Base-by-base conservation (phyloP, 2,329 filamentous ascomycete genomes). In the Colletotrichum tabaci region DNA sequence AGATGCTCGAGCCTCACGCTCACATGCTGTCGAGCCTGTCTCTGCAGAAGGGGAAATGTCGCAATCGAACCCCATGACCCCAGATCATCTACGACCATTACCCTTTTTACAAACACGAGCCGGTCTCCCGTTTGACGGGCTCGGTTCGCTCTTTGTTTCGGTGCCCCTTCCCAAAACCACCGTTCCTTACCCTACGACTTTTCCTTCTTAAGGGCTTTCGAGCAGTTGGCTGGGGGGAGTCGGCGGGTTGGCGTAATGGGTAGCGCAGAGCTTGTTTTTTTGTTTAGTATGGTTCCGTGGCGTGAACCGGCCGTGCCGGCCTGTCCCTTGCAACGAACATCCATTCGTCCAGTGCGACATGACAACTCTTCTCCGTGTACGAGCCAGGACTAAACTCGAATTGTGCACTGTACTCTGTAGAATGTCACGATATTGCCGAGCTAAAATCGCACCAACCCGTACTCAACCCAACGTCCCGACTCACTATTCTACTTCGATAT, bases 1-100 rank as follows among this genome's bases (percentile, higher is more conserved):
- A 35, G 46, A 69, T 66, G 61, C 67, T 53, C 55, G 67, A 69
- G 61, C 61, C 46, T 66, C 67, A 18, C 15, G 26, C n/a, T 58
- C 62, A 58, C 46, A 58, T 66, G 61, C 15, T 12, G 8, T 61
- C 23, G 26, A 47, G 18, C 30, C 47, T 40, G n/a, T 23, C 46
- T 23, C 46, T 56, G 35, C 30, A 30, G 30, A 38, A n/a, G 21
- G 21, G 30, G 6, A 63, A 55, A 53, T 44, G 47, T 53, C 61
- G 49, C 18, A 44, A 42, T 46, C 38, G 18, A n/a, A 53, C 35
- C 44, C 21, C 47, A 53, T 35, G 61, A 53, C 26, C 9, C 35
- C 2, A n/a, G 40, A 63, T 30, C 38, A 40, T 40, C 49, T 10
- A 26, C 15, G 21, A 21, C 49, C 15, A 46, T 52, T 44, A 23